These are phyloP conservation scores for Saposhnikovia divaricata DNA, from an alignment of 129 eudicot species.

Conservation along the genomic window DNA sequence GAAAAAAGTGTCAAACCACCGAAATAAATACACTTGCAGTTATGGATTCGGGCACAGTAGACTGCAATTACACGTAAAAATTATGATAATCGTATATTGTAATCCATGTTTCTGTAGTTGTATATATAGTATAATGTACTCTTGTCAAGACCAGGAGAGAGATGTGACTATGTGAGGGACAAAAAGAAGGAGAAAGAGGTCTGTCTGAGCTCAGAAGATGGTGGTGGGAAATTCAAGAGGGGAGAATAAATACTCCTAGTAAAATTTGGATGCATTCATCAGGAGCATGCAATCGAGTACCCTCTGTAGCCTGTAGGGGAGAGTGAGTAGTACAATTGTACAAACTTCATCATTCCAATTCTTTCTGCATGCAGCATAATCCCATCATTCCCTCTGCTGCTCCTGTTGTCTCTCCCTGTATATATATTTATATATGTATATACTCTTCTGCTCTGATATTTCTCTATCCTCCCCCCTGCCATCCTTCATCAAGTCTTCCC, in stretches of 20 bases:
- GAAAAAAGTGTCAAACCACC: no score
- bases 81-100: no score
- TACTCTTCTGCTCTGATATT: background rate
- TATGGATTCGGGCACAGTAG: no score
- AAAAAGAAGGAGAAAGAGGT: no score
- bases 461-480: background rate
- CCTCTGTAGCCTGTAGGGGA: background rate
- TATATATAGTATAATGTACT: no score
- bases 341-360: background rate
- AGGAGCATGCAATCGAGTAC: background rate
- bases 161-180: no score
- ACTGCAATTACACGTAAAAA: no score
- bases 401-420: background rate
- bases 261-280: background rate
- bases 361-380: conserved; percentile 6
- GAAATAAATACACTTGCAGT: no score
- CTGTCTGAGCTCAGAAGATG: background rate
- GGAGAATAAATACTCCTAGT: background rate
- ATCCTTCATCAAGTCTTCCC: background rate
- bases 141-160: no score
- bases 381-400: conserved; percentile 14
- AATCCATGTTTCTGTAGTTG: no score
- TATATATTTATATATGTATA: background rate
- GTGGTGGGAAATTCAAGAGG: background rate
- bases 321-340: background rate